These are phyloP conservation scores for Phytophthora sp. DNA, from an alignment of 352 stramenopile species.

Conservation along the genomic window DNA sequence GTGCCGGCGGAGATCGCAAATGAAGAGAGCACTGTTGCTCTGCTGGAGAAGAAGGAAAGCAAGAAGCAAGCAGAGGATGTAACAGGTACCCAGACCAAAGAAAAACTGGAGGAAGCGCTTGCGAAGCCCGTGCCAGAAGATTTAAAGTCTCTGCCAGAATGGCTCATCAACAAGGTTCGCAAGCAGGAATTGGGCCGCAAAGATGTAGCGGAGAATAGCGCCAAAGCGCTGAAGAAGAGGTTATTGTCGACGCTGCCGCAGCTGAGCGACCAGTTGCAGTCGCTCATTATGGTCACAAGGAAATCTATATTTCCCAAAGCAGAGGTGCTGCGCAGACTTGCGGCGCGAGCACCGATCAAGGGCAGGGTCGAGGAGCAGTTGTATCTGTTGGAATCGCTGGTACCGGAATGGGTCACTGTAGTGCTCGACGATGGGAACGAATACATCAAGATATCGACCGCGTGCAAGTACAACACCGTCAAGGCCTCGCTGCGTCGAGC, in stretches of 20 bases:
- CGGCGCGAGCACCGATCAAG: constrained; percentile 50
- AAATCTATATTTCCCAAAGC: constrained; percentile 64
- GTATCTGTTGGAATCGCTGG: constrained; percentile 65
- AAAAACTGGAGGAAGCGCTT: constrained; percentile 51
- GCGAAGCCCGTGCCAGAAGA: constrained; percentile 69
- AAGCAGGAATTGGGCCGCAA: constrained; percentile 57
- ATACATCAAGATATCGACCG: constrained; percentile 63
- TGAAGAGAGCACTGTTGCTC: constrained; percentile 7
- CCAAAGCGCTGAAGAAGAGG: constrained; percentile 47
- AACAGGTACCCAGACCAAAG: constrained; percentile 8
- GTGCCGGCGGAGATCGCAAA: constrained; percentile 12
- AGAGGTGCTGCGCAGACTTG: constrained; percentile 54
- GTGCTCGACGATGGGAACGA: constrained; percentile 66
- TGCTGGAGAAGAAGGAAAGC: constrained; percentile 22
- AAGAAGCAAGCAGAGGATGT: constrained; percentile 3
- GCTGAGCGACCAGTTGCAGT: constrained; percentile 81
- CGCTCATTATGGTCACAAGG: constrained; percentile 65
- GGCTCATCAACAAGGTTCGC: constrained; percentile 81
- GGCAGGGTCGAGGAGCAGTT: constrained; percentile 74
- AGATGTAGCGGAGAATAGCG: constrained; percentile 44
- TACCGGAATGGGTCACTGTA: constrained; percentile 81
- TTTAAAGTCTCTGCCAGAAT: constrained; percentile 70
- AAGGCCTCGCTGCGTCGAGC: constrained; percentile 62
- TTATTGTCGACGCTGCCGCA: constrained; percentile 67
- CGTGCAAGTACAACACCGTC: constrained; percentile 73